A percentile compares a stretch with the other conserved stretches of the same genome.
Evolutionary conservation across 2,329 filamentous ascomycete species (phyloP).

Genomic region (Pseudonectria buxi): DNA sequence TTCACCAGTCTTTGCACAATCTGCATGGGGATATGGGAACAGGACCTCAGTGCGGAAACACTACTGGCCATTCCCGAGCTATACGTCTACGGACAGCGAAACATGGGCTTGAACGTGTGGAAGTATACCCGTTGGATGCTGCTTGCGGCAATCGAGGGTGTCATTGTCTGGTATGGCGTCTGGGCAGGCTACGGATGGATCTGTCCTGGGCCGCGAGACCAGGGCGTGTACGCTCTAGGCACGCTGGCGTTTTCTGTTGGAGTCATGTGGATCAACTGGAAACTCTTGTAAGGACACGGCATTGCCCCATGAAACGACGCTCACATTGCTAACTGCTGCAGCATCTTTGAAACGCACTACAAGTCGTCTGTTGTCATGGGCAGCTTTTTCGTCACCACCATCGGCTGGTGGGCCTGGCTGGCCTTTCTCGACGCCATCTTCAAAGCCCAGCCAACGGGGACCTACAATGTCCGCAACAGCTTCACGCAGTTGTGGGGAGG

Average conservation of each 20-base stretch:
- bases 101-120: constrained; percentile 64
- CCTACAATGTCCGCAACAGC: constrained; percentile 62
- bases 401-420: constrained; percentile 70
- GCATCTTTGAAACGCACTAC: constrained; percentile 70
- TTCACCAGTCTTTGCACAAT: constrained; percentile 89
- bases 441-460: constrained; percentile 35
- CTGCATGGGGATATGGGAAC: constrained; percentile 84
- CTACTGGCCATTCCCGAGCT: constrained; percentile 88
- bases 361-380: constrained; percentile 59
- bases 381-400: constrained; percentile 51
- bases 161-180: constrained; percentile 63
- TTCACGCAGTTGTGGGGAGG: constrained; percentile 62
- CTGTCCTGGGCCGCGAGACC: constrained; percentile 49
- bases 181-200: constrained; percentile 46
- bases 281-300: constrained; percentile 57
- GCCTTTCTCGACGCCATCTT: constrained; percentile 63
- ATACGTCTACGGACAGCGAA: constrained; percentile 73
- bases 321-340: constrained; percentile 18
- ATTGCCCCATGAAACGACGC: too few relatives aligned
- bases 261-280: constrained; percentile 66
- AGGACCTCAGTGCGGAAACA: constrained; percentile 77
- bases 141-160: constrained; percentile 64
- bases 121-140: constrained; percentile 74
- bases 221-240: constrained; percentile 67
- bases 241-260: constrained; percentile 64